Percentiles rank a stretch among this genome's conserved stretches.
Evolutionary conservation across 805 yeast species (phyloP).

Genomic region (Metschnikowia vanudenii): DNA sequence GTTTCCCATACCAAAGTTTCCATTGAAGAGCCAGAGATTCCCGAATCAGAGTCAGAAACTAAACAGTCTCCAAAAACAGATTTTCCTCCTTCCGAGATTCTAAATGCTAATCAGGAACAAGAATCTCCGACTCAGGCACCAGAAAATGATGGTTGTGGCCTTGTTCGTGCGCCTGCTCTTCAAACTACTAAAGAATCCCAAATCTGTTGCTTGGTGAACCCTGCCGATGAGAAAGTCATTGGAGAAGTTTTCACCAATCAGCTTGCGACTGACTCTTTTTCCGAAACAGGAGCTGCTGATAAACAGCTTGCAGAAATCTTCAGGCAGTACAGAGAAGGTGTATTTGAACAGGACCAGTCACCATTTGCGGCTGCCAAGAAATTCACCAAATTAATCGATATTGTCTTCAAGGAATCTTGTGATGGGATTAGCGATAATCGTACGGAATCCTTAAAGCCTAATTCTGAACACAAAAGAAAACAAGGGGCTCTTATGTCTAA

Average conservation of each 20-base stretch:
- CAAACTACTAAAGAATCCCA: not conserved
- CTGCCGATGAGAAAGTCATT: not conserved
- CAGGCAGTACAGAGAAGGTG: not conserved
- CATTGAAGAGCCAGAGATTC: too few relatives aligned
- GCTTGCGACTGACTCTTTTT: not conserved
- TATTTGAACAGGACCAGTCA: not conserved
- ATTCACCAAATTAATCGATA: not conserved
- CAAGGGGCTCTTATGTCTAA: not conserved
- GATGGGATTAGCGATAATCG: not conserved
- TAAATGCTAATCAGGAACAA: too few relatives aligned
- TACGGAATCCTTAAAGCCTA: too few relatives aligned
- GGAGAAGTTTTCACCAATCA: not conserved
- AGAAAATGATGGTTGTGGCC: not conserved
- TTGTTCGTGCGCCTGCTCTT: not conserved
- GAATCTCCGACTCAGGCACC: not conserved
- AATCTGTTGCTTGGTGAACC: too few relatives aligned
- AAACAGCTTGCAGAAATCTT: not conserved
- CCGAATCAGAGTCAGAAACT: too few relatives aligned
- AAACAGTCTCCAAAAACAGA: too few relatives aligned
- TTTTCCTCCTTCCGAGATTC: too few relatives aligned
- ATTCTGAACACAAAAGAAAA: too few relatives aligned
- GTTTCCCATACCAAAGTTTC: too few relatives aligned
- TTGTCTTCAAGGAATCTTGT: not conserved
- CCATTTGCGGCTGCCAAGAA: not conserved
- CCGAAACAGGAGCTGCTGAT: not conserved